A percentile compares a stretch with the other conserved stretches of the same genome.
phyloP scores from a whole-genome alignment of 2,329 filamentous ascomycete species.

The Clarireedia paspali region DNA sequence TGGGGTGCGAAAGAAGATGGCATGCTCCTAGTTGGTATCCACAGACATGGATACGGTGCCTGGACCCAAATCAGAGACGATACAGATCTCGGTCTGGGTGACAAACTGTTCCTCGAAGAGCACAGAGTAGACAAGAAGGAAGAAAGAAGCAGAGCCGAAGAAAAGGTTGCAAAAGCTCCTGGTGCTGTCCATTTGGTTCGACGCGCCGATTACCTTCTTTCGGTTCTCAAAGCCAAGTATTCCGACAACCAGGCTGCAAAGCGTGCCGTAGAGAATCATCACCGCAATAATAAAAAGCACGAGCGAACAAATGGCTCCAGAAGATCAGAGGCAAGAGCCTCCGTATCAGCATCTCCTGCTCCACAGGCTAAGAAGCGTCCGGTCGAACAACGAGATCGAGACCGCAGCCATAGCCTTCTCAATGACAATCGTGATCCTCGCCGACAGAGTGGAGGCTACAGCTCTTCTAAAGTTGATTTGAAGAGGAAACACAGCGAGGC shows the following conservation, averaged over 20 bases:
- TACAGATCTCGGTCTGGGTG: constrained; percentile 70
- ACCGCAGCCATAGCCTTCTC: constrained; percentile 33
- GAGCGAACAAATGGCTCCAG: constrained; percentile 49
- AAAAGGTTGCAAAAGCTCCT: constrained; percentile 73
- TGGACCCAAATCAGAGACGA: constrained; percentile 95
- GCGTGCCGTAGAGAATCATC: constrained; percentile 81
- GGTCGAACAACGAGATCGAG: constrained; percentile 35
- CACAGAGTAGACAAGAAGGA: constrained; percentile 98
- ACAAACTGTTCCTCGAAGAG: constrained; percentile 95
- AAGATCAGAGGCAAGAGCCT: constrained; percentile 47
- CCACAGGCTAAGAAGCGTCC: constrained; percentile 42
- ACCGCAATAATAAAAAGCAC: constrained; percentile 84
- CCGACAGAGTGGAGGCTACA: constrained; percentile 17
- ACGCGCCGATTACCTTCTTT: constrained; percentile 88
- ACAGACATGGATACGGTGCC: constrained; percentile 88
- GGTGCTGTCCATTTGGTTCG: constrained; percentile 96
- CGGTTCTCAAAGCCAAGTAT: constrained; percentile 84
- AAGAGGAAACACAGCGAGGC: constrained; percentile 56
- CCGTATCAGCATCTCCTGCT: constrained; percentile 64
- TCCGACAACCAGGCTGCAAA: constrained; percentile 68
- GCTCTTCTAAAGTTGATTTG: constrained; percentile 34
- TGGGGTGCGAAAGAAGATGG: constrained; percentile 94
- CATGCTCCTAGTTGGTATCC: constrained; percentile 92
- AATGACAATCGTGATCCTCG: constrained; percentile 32
- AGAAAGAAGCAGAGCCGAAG: constrained; percentile 69